phyloP scores from a whole-genome alignment of 805 yeast genomes.

The Hanseniaspora pseudoguilliermondii region DNA sequence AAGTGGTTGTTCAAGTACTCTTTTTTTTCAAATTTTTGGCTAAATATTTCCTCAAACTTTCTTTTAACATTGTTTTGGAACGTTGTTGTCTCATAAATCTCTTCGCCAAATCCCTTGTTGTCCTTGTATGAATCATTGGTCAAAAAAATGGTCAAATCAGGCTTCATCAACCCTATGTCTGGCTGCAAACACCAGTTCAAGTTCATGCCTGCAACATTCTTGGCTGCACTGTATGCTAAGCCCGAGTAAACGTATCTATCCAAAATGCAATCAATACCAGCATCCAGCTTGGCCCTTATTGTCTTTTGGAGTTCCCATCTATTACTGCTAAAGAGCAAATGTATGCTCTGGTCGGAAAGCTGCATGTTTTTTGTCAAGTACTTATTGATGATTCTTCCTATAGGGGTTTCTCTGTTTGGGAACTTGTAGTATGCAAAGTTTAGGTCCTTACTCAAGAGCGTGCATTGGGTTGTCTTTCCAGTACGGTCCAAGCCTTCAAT shows the following conservation, averaged over 20 bases:
- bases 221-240: constrained; percentile 81
- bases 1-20: constrained; percentile 24
- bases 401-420: constrained; percentile 75
- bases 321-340: constrained; percentile 79
- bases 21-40: constrained; percentile 21
- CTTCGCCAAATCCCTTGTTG: constrained; percentile 86
- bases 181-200: constrained; percentile 69
- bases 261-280: constrained; percentile 51
- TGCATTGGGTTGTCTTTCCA: constrained; percentile 82
- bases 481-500: constrained; percentile 92
- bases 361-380: constrained; percentile 48
- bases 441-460: constrained; percentile 26
- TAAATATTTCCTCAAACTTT: constrained; percentile 41
- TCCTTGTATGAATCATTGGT: constrained; percentile 35
- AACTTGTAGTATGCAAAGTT: constrained; percentile 51
- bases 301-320: constrained; percentile 68
- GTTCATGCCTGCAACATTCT: constrained; percentile 38
- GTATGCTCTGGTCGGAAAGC: constrained; percentile 58
- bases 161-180: constrained; percentile 73
- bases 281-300: constrained; percentile 34
- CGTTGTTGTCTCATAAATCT: constrained; percentile 64
- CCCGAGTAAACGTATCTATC: constrained; percentile 92
- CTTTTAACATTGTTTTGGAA: constrained; percentile 63
- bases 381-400: constrained; percentile 65
- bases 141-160: constrained; percentile 72